A percentile compares a stretch with the other conserved stretches of the same genome.
Conservation (phyloP, 2,329 filamentous ascomycete genomes). For the Botrytis squamosa region DNA sequence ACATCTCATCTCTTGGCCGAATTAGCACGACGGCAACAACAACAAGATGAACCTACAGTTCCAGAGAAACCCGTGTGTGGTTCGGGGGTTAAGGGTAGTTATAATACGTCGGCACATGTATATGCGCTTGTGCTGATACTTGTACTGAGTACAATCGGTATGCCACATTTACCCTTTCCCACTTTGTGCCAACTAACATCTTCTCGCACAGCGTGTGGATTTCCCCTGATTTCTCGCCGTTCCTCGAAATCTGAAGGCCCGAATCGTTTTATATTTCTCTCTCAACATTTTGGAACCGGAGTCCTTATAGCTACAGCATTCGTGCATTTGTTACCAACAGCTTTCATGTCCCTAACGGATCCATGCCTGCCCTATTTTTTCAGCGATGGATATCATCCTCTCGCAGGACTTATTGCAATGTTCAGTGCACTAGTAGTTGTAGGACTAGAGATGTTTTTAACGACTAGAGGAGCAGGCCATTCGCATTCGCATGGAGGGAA, state of each 20-base stretch:
- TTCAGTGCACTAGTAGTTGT: slow-evolving; percentile 78
- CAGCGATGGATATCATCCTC: slow-evolving; percentile 73
- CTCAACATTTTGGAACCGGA: slow-evolving; percentile 73
- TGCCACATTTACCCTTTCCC: slow-evolving; percentile 14
- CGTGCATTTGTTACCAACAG: slow-evolving; percentile 65
- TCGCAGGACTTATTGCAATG: slow-evolving; percentile 82
- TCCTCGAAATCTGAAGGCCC: slow-evolving; percentile 34
- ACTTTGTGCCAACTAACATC: slow-evolving; percentile 10
- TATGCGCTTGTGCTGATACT: slow-evolving; percentile 58
- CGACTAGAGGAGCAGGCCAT: slow-evolving; percentile 63
- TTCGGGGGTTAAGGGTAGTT: slow-evolving; percentile 48
- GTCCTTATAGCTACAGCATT: slow-evolving; percentile 86
- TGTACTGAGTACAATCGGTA: slow-evolving; percentile 51
- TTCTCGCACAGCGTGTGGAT: slow-evolving; percentile 37
- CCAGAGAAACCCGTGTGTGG: slow-evolving; percentile 50
- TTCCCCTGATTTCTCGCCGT: slow-evolving; percentile 39
- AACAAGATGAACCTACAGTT: slow-evolving; percentile 32
- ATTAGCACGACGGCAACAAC: slow-evolving; percentile 48
- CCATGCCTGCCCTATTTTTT: slow-evolving; percentile 74
- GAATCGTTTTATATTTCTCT: slow-evolving; percentile 51
- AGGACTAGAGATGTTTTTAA: slow-evolving; percentile 84
- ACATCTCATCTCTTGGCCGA: slow-evolving; percentile 47
- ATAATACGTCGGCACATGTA: slow-evolving; percentile 57
- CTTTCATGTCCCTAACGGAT: slow-evolving; percentile 59
- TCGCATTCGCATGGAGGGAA: slow-evolving; percentile 52